Evolutionary conservation across 805 yeast species (phyloP).

Genomic region (Cephaloascus fragrans): DNA sequence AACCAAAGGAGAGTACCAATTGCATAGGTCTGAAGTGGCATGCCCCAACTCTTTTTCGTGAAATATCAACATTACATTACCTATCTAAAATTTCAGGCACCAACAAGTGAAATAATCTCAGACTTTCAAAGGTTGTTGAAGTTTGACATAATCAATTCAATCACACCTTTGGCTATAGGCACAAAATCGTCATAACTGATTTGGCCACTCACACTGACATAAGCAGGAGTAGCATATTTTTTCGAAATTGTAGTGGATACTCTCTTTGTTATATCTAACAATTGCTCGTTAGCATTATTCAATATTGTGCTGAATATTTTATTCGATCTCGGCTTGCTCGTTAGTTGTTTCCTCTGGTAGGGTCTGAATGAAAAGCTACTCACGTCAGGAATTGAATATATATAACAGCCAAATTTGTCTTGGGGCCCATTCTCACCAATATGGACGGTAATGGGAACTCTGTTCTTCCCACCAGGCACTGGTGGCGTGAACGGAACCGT

Average conservation of each 20-base stretch:
- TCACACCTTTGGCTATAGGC: too few relatives aligned
- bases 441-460: constrained; percentile 24
- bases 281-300: constrained; percentile 26
- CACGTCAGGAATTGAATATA: constrained; percentile 29
- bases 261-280: constrained; percentile 32
- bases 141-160: too few relatives aligned
- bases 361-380: constrained; percentile 5
- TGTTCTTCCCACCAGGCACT: constrained; percentile 1
- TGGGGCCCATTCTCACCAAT: constrained; percentile 19
- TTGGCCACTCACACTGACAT: constrained; percentile 33
- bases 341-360: background rate
- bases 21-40: too few relatives aligned
- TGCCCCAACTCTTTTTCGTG: too few relatives aligned
- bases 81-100: too few relatives aligned
- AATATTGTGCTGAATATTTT: constrained; percentile 32
- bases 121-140: too few relatives aligned
- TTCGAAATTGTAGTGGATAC: constrained; percentile 29
- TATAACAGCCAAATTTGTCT: constrained; percentile 28
- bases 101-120: too few relatives aligned
- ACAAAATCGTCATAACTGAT: constrained; percentile 23
- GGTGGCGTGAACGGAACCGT: background rate
- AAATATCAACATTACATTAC: too few relatives aligned
- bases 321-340: constrained; percentile 4
- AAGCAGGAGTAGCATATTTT: constrained; percentile 30
- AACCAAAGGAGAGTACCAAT: too few relatives aligned